Conservation (phyloP, 257 asterid species). For the Henckelia pumila region DNA sequence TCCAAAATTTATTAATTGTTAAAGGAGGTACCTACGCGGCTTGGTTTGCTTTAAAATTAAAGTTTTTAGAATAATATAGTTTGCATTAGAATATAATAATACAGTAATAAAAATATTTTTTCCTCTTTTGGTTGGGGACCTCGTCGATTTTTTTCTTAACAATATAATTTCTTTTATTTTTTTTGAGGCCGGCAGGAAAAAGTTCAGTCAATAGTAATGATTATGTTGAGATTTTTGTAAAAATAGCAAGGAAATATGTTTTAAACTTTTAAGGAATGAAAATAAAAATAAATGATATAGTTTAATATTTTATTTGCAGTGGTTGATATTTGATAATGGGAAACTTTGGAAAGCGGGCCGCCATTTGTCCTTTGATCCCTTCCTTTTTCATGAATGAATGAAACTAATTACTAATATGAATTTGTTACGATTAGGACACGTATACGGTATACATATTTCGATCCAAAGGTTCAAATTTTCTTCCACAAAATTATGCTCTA, state of each 20-base stretch:
- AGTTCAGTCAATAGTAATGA: neutral
- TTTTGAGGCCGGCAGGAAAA: too few relatives aligned
- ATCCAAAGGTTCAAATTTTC: neutral
- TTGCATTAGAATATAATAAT: too few relatives aligned
- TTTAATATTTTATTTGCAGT: constrained; percentile 1
- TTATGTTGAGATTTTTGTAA: too few relatives aligned
- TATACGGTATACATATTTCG: neutral
- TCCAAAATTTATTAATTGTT: too few relatives aligned
- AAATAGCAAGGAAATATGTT: too few relatives aligned
- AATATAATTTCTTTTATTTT: too few relatives aligned
- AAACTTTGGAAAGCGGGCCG: neutral
- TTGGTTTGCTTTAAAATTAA: too few relatives aligned
- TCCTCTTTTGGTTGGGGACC: neutral
- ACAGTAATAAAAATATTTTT: too few relatives aligned
- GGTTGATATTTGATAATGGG: neutral
- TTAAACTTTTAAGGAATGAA: too few relatives aligned
- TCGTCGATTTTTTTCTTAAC: neutral
- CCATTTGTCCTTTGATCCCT: neutral
- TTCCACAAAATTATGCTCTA: neutral
- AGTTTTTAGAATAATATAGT: too few relatives aligned
- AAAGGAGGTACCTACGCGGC: too few relatives aligned
- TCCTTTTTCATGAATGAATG: neutral
- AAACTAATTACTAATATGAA: neutral
- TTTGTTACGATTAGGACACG: neutral
- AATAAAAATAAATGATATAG: too few relatives aligned